Evolutionary conservation across 495 filamentous ascomycete genomes (phyloP).

Genomic region (Opeltia flavorubescens): DNA sequence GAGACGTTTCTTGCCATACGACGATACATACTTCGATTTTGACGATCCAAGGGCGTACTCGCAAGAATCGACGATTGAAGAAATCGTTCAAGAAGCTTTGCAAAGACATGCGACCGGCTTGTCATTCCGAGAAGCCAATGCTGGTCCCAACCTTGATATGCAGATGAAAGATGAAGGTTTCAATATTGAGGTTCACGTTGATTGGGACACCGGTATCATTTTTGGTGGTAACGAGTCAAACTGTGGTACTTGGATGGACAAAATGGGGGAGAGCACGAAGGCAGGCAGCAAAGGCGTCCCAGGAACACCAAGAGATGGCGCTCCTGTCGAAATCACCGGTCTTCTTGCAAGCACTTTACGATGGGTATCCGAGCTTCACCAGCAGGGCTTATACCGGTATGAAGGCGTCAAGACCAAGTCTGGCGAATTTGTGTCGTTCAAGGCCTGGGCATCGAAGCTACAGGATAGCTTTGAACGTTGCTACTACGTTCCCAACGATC

Average conservation of each 20-base stretch:
- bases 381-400: conserved; percentile 53
- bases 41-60: conserved; percentile 81
- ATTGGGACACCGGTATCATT: conserved; percentile 86
- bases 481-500: conserved; percentile 66
- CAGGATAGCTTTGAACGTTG: conserved; percentile 77
- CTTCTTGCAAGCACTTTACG: conserved; percentile 74
- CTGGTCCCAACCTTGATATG: conserved; percentile 69
- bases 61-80: conserved; percentile 60
- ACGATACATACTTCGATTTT: conserved; percentile 78
- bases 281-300: conserved; percentile 91
- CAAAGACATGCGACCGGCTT: conserved; percentile 82
- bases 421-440: conserved; percentile 50
- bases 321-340: conserved; percentile 88
- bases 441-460: conserved; percentile 68
- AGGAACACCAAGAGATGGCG: conserved; percentile 89
- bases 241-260: conserved; percentile 99
- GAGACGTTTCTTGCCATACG: conserved; percentile 85
- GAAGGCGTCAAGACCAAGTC: conserved; percentile 49
- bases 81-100: conserved; percentile 84
- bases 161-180: conserved; percentile 94
- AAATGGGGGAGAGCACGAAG: conserved; percentile 96
- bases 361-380: conserved; percentile 59
- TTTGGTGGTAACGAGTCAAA: conserved; percentile 90
- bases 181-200: conserved; percentile 74
- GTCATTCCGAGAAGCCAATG: conserved; percentile 89